A percentile compares a stretch with the other conserved stretches of the same genome.
phyloP scores from a whole-genome alignment of 306 rosid genomes.

The Cucumis sativus region Cucumber_9930_V3 NC_026660.2:27675001-27675500 shows the following conservation, averaged over 20 bases:
- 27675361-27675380: slow-evolving; percentile 63
- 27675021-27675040: slow-evolving; percentile 33
- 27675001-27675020: slow-evolving; percentile 80
- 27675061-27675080: slow-evolving; percentile 10
- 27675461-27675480: not conserved
- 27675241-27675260: slow-evolving; percentile 71
- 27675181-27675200: slow-evolving; percentile 79
- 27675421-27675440: slow-evolving; percentile 9
- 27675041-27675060: slow-evolving; percentile 4
- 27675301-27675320: not conserved
- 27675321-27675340: slow-evolving; percentile 5
- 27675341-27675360: slow-evolving; percentile 66
- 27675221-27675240: slow-evolving; percentile 90
- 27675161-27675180: slow-evolving; percentile 91
- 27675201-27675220: slow-evolving; percentile 84
- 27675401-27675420: slow-evolving; percentile 97
- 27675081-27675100: slow-evolving; percentile 8
- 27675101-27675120: slow-evolving; percentile 48
- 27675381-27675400: slow-evolving; percentile 81
- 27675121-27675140: slow-evolving; percentile 98
- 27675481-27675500: not conserved
- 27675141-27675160: slow-evolving; percentile 95
- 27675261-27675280: slow-evolving; percentile 99
- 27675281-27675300: slow-evolving; percentile 34
- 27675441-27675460: not conserved